These are phyloP conservation scores for Pterocarpus macrocarpus DNA, from an alignment of 306 rosid species.

Conservation along the genomic window DNA sequence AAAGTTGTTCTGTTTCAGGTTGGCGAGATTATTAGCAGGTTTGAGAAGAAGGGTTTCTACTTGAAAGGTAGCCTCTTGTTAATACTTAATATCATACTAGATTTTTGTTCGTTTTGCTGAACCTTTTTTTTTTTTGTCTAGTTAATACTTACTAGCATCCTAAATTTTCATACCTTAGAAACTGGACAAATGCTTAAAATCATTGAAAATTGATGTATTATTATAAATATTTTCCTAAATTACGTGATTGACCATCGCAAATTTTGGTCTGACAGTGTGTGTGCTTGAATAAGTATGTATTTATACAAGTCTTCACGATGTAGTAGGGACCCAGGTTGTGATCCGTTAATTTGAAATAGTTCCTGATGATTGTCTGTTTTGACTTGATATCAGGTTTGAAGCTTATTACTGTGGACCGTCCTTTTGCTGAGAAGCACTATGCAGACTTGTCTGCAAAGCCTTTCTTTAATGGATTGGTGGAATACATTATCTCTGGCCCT, in stretches of 20 bases:
- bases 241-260: not conserved
- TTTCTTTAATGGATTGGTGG: conserved; percentile 85
- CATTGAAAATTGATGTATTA: not conserved
- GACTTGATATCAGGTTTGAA: conserved; percentile 74
- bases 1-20: conserved; percentile 57
- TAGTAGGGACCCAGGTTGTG: not conserved
- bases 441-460: conserved; percentile 93
- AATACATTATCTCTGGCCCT: conserved; percentile 88
- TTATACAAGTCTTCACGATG: not conserved
- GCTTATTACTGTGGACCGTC: conserved; percentile 72
- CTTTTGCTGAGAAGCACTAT: conserved; percentile 93
- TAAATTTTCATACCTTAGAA: not conserved
- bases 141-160: not conserved
- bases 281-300: not conserved
- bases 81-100: not conserved
- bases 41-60: conserved; percentile 94
- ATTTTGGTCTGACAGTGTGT: not conserved
- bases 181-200: not conserved
- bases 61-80: conserved; percentile 65
- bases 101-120: not conserved
- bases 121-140: not conserved
- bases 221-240: not conserved
- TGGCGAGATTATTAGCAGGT: conserved; percentile 89
- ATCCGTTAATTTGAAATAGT: not conserved
- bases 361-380: not conserved